Conservation (phyloP, 1,284 basidiomycete genomes). For the Naganishia sp. region DNA sequence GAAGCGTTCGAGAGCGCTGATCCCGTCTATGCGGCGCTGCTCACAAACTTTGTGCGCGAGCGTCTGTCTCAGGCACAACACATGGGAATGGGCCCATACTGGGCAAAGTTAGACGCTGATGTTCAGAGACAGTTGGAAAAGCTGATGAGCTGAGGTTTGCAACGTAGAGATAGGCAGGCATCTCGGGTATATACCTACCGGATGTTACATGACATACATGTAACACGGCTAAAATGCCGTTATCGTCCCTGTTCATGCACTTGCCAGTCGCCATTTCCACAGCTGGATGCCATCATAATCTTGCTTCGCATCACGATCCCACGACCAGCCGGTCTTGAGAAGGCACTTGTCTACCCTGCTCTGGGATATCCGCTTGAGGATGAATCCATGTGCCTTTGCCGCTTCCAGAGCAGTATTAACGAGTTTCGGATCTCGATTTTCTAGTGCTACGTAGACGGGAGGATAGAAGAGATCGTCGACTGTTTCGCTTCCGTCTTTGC, state of each 20-base stretch:
- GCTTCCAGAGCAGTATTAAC: constrained; percentile 63
- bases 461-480: constrained; percentile 42
- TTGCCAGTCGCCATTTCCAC: constrained; percentile 41
- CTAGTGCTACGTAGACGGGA: constrained; percentile 69
- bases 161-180: background rate
- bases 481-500: background rate
- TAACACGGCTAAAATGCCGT: background rate
- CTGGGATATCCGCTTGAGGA: constrained; percentile 62
- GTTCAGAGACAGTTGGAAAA: constrained; percentile 48
- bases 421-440: constrained; percentile 70
- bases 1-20: constrained; percentile 45
- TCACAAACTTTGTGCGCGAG: constrained; percentile 47
- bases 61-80: constrained; percentile 43
- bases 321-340: constrained; percentile 57
- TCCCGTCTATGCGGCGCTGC: constrained; percentile 45
- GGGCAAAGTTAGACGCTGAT: constrained; percentile 52
- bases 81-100: constrained; percentile 49
- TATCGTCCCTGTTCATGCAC: background rate
- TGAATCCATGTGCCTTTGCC: constrained; percentile 59
- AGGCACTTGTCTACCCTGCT: constrained; percentile 66
- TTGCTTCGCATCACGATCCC: constrained; percentile 36
- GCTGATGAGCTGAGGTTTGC: constrained; percentile 38
- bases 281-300: constrained; percentile 53
- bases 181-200: background rate
- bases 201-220: background rate